These are phyloP conservation scores for Picea glauca DNA, from an alignment of 75 land plant genomes.

Conservation along the genomic window DNA sequence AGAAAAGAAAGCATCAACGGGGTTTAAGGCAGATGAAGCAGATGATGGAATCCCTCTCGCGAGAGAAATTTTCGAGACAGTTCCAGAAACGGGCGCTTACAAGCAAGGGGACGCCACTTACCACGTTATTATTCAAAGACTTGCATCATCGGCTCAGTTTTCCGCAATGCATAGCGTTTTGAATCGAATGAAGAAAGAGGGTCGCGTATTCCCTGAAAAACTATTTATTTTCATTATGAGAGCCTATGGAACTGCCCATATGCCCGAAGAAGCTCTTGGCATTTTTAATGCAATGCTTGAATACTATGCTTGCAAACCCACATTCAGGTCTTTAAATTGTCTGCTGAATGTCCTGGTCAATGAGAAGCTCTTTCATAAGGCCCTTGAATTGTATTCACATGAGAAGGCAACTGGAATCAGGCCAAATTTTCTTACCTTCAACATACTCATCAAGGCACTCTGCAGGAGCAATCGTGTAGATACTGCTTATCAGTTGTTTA, in stretches of 20 bases:
- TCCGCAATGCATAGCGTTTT: constrained; percentile 22
- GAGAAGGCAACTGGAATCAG: constrained; percentile 15
- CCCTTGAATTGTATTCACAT: constrained; percentile 27
- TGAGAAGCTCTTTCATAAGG: constrained; percentile 23
- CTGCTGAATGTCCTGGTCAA: constrained; percentile 43
- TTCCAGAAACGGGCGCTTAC: constrained; percentile 23
- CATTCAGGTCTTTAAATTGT: constrained; percentile 43
- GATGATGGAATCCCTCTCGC: constrained; percentile 12
- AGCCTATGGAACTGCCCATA: constrained; percentile 47
- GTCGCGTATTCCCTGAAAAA: constrained; percentile 28
- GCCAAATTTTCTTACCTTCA: constrained; percentile 57
- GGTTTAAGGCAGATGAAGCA: background rate
- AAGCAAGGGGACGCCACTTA: constrained; percentile 32
- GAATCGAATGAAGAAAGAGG: constrained; percentile 32
- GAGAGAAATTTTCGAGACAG: background rate
- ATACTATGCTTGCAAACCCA: constrained; percentile 33
- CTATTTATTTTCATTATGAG: constrained; percentile 33
- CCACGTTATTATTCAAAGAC: constrained; percentile 25
- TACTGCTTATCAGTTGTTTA: constrained; percentile 30
- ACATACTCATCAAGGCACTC: constrained; percentile 51
- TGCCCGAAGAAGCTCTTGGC: constrained; percentile 32
- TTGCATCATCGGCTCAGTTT: constrained; percentile 26
- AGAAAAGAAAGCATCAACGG: background rate
- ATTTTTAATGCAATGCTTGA: constrained; percentile 33
- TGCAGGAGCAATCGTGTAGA: constrained; percentile 27